A percentile compares a stretch with the other conserved stretches of the same genome.
These are phyloP conservation scores for Themeda triandra DNA, from an alignment of 176 grass and related monocot genomes.

Conservation along the genomic window DNA sequence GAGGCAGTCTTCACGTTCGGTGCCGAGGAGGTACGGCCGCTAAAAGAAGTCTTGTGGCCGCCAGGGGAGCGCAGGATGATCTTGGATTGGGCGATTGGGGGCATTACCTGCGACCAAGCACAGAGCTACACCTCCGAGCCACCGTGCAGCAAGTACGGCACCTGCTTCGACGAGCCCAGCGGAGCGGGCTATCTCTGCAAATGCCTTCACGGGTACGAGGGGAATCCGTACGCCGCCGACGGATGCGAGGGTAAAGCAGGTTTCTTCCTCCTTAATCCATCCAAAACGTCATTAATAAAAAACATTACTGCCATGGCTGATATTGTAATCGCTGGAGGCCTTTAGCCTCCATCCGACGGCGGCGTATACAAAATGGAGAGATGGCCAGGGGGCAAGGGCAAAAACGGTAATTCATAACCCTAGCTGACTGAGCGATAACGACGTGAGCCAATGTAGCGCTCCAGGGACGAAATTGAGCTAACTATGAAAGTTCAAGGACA, in stretches of 20 bases:
- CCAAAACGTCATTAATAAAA: not conserved
- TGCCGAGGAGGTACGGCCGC: not conserved
- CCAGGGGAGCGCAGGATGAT: not conserved
- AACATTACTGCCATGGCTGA: too few species aligned
- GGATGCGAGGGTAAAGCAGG: constrained; percentile 29
- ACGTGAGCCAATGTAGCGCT: too few species aligned
- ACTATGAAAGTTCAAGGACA: too few species aligned
- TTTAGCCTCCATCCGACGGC: too few species aligned
- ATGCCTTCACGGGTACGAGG: not conserved
- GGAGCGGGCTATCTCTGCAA: constrained; percentile 21
- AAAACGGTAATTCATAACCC: too few species aligned
- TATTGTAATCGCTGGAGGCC: too few species aligned
- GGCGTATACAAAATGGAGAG: too few species aligned
- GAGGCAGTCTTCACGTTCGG: constrained; percentile 2
- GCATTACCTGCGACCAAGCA: not conserved
- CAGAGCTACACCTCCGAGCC: not conserved
- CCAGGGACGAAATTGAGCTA: too few species aligned
- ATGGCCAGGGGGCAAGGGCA: too few species aligned
- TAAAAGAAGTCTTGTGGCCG: not conserved
- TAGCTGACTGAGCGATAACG: too few species aligned
- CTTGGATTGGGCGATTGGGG: constrained; percentile 35
- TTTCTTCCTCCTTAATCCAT: not conserved
- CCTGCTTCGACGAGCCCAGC: constrained; percentile 7
- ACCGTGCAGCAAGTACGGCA: not conserved
- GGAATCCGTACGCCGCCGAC: not conserved